A percentile compares a stretch with the other conserved stretches of the same genome.
Conservation (phyloP, 352 stramenopile genomes). For the Plasmopara muralis region DNA sequence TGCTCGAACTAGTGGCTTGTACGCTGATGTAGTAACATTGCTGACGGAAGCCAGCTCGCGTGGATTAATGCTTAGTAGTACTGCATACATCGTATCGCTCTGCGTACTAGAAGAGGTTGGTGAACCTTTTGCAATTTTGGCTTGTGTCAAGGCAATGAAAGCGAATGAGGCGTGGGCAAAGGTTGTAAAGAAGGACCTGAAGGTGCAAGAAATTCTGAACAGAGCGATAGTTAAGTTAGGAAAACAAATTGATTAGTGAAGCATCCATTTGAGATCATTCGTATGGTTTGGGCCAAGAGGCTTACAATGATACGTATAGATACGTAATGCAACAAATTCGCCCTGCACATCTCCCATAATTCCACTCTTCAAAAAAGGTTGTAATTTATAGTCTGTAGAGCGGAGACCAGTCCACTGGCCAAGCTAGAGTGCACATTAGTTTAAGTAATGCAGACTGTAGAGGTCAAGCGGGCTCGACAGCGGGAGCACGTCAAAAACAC, state of each 20-base stretch:
- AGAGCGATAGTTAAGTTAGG: conserved; percentile 15
- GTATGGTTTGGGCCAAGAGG: no score
- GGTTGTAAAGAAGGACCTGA: conserved; percentile 30
- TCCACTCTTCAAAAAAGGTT: neutral
- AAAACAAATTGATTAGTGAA: neutral
- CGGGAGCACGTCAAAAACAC: conserved; percentile 51
- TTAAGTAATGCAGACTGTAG: conserved; percentile 7
- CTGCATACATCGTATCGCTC: conserved; percentile 43
- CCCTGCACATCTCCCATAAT: neutral
- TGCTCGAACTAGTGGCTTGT: conserved; percentile 33
- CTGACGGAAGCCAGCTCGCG: conserved; percentile 32
- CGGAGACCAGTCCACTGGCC: no score
- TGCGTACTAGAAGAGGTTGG: conserved; percentile 30
- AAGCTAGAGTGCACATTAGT: no score
- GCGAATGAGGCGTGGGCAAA: conserved; percentile 21
- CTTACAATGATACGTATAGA: neutral
- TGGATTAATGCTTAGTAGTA: conserved; percentile 31
- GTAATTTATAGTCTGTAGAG: neutral
- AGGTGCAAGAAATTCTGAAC: conserved; percentile 27
- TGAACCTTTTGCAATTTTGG: conserved; percentile 23
- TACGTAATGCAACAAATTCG: neutral
- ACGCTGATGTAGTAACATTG: conserved; percentile 40
- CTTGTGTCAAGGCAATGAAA: conserved; percentile 30
- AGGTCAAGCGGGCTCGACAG: conserved; percentile 40
- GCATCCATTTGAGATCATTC: no score